Evolutionary conservation across 2,329 filamentous ascomycete genomes (phyloP).

Genomic region (Arachnomyces sp.): DNA sequence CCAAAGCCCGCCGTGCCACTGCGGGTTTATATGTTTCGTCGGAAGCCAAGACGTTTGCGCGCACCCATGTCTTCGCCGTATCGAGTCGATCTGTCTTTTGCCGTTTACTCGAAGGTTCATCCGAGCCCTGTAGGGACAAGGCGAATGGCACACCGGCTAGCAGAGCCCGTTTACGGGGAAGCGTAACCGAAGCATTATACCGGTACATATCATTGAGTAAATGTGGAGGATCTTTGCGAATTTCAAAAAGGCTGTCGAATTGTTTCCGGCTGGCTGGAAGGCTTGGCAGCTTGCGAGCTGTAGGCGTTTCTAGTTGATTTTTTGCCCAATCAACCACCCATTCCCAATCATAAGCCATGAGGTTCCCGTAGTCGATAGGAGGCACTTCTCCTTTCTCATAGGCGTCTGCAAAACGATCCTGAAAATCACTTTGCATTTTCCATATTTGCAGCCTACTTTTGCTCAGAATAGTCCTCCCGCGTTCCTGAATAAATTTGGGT

Average conservation of each 20-base stretch:
- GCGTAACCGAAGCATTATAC: conserved; percentile 22
- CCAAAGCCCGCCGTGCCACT: conserved; percentile 29
- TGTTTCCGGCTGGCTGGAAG: conserved; percentile 38
- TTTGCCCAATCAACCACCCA: conserved; percentile 41
- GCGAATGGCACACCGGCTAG: conserved; percentile 30
- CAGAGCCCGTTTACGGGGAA: conserved; percentile 27
- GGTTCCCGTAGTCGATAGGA: conserved; percentile 35
- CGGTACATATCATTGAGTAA: conserved; percentile 31
- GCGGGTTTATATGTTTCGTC: conserved; percentile 33
- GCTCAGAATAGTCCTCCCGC: conserved; percentile 30
- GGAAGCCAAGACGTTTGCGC: conserved; percentile 39
- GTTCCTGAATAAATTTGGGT: conserved; percentile 28
- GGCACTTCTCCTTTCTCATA: conserved; percentile 38
- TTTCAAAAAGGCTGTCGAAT: conserved; percentile 35
- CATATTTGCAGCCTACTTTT: conserved; percentile 33
- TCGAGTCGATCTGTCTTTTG: conserved; percentile 23
- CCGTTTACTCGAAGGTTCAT: conserved; percentile 10
- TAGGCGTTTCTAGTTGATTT: conserved; percentile 32
- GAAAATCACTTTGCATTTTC: conserved; percentile 41
- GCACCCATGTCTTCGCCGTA: conserved; percentile 40
- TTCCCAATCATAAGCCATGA: conserved; percentile 40
- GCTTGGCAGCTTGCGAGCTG: conserved; percentile 28
- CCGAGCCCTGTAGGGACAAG: conserved; percentile 11
- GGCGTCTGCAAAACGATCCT: conserved; percentile 38
- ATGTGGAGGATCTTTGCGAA: conserved; percentile 27